These are phyloP conservation scores for Coemansia sp. DNA, from an alignment of 192 early-diverging fungal genomes.

Conservation along the genomic window DNA sequence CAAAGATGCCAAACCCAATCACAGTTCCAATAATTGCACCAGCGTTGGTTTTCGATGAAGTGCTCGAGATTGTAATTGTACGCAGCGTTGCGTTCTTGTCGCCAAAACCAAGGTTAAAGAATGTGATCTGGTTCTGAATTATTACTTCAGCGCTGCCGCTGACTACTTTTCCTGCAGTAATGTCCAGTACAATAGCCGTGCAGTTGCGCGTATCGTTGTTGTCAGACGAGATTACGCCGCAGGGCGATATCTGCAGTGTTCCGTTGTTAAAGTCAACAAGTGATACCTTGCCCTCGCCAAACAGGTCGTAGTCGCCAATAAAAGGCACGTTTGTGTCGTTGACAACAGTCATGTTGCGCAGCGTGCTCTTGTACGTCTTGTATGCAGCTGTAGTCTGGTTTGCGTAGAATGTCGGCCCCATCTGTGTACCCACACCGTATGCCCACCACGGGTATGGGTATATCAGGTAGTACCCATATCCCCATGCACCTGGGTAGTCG, in stretches of 20 bases:
- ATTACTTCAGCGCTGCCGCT: conserved; percentile 20
- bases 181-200: conserved; percentile 23
- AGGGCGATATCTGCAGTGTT: conserved; percentile 23
- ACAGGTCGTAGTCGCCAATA: conserved; percentile 32
- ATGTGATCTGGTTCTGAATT: conserved; percentile 25
- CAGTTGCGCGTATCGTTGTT: conserved; percentile 4
- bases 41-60: conserved; percentile 7
- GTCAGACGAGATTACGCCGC: conserved; percentile 12
- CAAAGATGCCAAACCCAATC: conserved; percentile 22
- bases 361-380: conserved; percentile 20
- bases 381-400: conserved; percentile 14
- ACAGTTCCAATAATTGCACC: conserved; percentile 32
- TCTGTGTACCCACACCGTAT: conserved; percentile 23
- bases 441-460: conserved; percentile 49
- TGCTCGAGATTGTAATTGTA: conserved; percentile 39
- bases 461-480: conserved; percentile 41
- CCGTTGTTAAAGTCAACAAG: conserved; percentile 47
- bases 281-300: conserved; percentile 11
- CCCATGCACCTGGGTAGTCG: conserved; percentile 41
- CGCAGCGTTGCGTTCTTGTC: conserved; percentile 13
- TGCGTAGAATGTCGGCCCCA: conserved; percentile 16
- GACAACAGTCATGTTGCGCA: conserved; percentile 40
- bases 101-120: conserved; percentile 36
- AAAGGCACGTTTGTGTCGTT: conserved; percentile 28
- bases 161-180: conserved; percentile 21